phyloP scores from a whole-genome alignment of 2,329 filamentous ascomycete species.

The Botryotinia globosa region DNA sequence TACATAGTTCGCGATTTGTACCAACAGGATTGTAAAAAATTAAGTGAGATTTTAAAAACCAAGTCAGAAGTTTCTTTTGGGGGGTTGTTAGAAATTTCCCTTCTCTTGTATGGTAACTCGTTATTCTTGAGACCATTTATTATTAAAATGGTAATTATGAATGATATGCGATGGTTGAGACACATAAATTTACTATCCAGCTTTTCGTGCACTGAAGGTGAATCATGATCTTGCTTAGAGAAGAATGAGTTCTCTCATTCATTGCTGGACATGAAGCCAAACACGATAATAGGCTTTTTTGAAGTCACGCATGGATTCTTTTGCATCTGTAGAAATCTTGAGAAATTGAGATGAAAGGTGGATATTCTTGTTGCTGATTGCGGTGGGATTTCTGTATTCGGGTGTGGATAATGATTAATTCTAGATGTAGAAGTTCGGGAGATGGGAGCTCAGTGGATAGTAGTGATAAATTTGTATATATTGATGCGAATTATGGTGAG shows the following conservation, averaged over 20 bases:
- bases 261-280: neutral
- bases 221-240: neutral
- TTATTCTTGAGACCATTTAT: rapidly evolving
- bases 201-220: rapidly evolving
- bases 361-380: too few relatives aligned
- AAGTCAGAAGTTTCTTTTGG: neutral
- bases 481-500: neutral
- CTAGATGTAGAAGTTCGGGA: neutral
- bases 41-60: neutral
- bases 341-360: too few relatives aligned
- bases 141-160: neutral
- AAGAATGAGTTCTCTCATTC: neutral
- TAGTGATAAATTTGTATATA: too few relatives aligned
- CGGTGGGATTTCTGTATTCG: too few relatives aligned
- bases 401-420: too few relatives aligned
- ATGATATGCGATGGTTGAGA: neutral
- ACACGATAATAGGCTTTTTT: too few relatives aligned
- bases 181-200: rapidly evolving
- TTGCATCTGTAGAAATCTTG: too few relatives aligned
- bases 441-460: neutral
- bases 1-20: neutral
- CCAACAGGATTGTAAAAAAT: neutral
- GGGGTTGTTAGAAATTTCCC: rapidly evolving
- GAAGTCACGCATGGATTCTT: too few relatives aligned
- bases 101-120: neutral